Conservation (phyloP, 306 rosid species). For the Dalbergia cultrata region DNA sequence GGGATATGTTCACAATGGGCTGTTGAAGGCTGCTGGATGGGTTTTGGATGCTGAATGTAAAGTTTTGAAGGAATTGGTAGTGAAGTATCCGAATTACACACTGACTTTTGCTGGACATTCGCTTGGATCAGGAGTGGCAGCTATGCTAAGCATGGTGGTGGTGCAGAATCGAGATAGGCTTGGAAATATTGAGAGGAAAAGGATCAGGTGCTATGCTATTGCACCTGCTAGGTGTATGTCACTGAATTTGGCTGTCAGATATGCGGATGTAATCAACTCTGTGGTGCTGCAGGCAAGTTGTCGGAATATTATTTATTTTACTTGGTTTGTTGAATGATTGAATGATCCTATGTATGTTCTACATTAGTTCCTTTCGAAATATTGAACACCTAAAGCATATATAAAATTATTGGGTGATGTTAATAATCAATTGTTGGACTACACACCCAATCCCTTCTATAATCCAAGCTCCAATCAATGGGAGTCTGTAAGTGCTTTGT, state of each 20-base stretch:
- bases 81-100: slow-evolving; percentile 72
- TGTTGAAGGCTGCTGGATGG: slow-evolving; percentile 80
- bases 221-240: slow-evolving; percentile 98
- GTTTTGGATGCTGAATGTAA: slow-evolving; percentile 77
- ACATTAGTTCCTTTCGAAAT: slow-evolving; percentile 11
- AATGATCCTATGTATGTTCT: slow-evolving; percentile 20
- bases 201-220: slow-evolving; percentile 85
- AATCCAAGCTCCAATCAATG: too few relatives aligned
- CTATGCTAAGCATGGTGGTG: slow-evolving; percentile 76
- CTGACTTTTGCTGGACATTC: slow-evolving; percentile 91
- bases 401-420: not conserved
- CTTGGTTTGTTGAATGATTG: not conserved
- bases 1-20: slow-evolving; percentile 97
- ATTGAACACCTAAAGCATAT: not conserved
- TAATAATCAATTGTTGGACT: too few relatives aligned
- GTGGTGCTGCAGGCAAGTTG: slow-evolving; percentile 90
- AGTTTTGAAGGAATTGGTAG: slow-evolving; percentile 67
- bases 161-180: slow-evolving; percentile 70
- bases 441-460: too few relatives aligned
- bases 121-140: slow-evolving; percentile 91
- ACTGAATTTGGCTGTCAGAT: slow-evolving; percentile 87
- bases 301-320: slow-evolving; percentile 26
- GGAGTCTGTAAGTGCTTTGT: too few relatives aligned
- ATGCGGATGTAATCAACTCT: slow-evolving; percentile 91
- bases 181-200: slow-evolving; percentile 79